phyloP scores from a whole-genome alignment of 345 rosid genomes.

The Arabidopsis suecica region DNA sequence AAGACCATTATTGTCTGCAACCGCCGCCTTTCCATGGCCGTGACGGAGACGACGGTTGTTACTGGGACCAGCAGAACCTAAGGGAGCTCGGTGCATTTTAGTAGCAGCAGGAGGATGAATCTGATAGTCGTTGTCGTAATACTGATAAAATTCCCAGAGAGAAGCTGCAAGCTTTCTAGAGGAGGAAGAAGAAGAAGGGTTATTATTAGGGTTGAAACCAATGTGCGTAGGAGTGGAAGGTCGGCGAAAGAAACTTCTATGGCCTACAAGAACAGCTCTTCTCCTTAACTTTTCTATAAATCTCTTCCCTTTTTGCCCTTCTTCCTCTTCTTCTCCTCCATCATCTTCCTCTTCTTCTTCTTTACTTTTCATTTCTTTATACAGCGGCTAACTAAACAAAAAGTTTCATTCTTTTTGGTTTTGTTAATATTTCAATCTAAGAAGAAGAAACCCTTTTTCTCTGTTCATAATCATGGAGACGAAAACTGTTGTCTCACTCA shows the following conservation, averaged over 20 bases:
- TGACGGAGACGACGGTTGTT: slow-evolving; percentile 58
- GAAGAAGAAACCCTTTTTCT: not conserved
- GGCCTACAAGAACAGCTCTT: slow-evolving; percentile 47
- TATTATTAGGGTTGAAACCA: slow-evolving; percentile 39
- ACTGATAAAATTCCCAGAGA: slow-evolving; percentile 64
- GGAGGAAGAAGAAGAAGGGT: slow-evolving; percentile 19
- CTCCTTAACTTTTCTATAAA: slow-evolving; percentile 41
- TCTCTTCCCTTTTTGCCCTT: slow-evolving; percentile 45
- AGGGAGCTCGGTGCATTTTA: slow-evolving; percentile 63
- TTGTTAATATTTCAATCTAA: not conserved
- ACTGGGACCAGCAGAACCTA: slow-evolving; percentile 44
- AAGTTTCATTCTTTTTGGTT: slow-evolving; percentile 7
- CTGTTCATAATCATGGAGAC: slow-evolving; percentile 16
- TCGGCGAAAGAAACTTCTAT: slow-evolving; percentile 38
- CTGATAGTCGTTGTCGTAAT: slow-evolving; percentile 32
- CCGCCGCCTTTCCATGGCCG: slow-evolving; percentile 41
- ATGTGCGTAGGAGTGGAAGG: slow-evolving; percentile 40
- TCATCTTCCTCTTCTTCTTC: slow-evolving; percentile 12
- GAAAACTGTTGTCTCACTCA: not conserved
- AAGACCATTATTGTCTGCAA: slow-evolving; percentile 63
- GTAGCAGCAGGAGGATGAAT: slow-evolving; percentile 43
- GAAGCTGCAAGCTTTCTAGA: slow-evolving; percentile 49
- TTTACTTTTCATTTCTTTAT: slow-evolving; percentile 45
- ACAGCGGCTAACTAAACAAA: slow-evolving; percentile 5
- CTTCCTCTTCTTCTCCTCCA: not conserved